Evolutionary conservation across 257 asterid genomes (phyloP).

Genomic region (Solanum peruvianum): DNA sequence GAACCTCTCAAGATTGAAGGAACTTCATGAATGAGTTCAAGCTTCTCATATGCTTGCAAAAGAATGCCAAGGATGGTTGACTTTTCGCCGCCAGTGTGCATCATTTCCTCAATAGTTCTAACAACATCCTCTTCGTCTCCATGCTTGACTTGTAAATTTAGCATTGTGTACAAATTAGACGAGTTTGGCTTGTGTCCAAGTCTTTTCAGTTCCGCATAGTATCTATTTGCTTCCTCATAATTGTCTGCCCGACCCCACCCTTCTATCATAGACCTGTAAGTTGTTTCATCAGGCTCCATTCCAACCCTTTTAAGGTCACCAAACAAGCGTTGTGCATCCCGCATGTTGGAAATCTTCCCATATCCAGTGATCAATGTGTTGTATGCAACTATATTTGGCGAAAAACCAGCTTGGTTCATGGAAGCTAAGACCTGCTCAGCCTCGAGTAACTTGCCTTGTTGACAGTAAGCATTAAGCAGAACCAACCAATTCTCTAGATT

Average conservation of each 20-base stretch:
- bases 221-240: slow-evolving; percentile 34
- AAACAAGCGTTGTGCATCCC: slow-evolving; percentile 40
- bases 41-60: slow-evolving; percentile 69
- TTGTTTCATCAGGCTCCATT: slow-evolving; percentile 67
- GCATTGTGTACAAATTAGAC: slow-evolving; percentile 65
- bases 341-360: slow-evolving; percentile 63
- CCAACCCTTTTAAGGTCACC: slow-evolving; percentile 38
- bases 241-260: slow-evolving; percentile 82
- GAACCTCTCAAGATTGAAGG: slow-evolving; percentile 42
- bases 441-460: slow-evolving; percentile 64
- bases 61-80: slow-evolving; percentile 64
- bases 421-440: slow-evolving; percentile 44
- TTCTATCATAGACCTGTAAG: slow-evolving; percentile 80
- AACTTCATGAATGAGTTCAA: slow-evolving; percentile 36
- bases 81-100: slow-evolving; percentile 52
- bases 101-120: slow-evolving; percentile 51
- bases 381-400: slow-evolving; percentile 64
- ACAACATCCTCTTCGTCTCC: slow-evolving; percentile 48
- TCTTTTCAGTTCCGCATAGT: slow-evolving; percentile 43
- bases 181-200: slow-evolving; percentile 63
- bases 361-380: slow-evolving; percentile 85
- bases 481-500: slow-evolving; percentile 81
- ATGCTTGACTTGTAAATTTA: slow-evolving; percentile 69
- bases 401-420: slow-evolving; percentile 57
- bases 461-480: slow-evolving; percentile 76